Conservation (phyloP, 129 eudicot genomes). For the Pulicaria dysenterica region DNA sequence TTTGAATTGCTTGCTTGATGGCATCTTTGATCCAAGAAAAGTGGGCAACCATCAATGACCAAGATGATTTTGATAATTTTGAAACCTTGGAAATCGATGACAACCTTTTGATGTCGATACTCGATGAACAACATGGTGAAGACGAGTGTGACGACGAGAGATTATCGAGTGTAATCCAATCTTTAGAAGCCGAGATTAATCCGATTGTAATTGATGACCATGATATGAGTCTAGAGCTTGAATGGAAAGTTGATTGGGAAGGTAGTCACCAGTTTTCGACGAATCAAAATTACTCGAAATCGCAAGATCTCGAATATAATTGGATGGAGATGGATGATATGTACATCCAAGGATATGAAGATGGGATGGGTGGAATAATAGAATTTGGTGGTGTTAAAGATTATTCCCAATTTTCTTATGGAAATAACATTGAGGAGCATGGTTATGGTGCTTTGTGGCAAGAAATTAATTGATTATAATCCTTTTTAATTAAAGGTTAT, state of each 20-base stretch:
- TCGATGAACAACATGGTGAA: conserved; percentile 58
- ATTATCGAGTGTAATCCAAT: conserved; percentile 49
- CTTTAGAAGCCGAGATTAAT: conserved; percentile 65
- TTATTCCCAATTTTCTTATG: conserved; percentile 33
- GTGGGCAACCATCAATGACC: conserved; percentile 34
- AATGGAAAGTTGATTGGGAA: conserved; percentile 34
- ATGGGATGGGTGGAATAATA: conserved; percentile 28
- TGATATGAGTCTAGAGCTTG: conserved; percentile 32
- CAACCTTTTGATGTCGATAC: conserved; percentile 56
- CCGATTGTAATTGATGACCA: conserved; percentile 33
- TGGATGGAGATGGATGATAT: conserved; percentile 64
- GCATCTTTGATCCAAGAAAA: conserved; percentile 53
- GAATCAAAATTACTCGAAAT: conserved; percentile 28
- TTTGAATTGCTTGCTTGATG: conserved; percentile 35
- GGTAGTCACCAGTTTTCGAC: conserved; percentile 26
- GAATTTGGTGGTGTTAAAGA: conserved; percentile 41
- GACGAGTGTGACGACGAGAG: conserved; percentile 58
- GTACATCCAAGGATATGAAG: conserved; percentile 35
- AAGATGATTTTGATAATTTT: conserved; percentile 29
- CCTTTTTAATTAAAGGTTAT: conserved; percentile 12
- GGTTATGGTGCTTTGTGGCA: conserved; percentile 47
- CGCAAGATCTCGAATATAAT: conserved; percentile 37
- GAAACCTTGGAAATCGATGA: conserved; percentile 41
- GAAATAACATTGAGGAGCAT: conserved; percentile 42
- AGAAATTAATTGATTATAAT: conserved; percentile 32